These are phyloP conservation scores for Tetrahymena malaccensis DNA, from an alignment of 73 alveolate species.

Conservation along the genomic window DNA sequence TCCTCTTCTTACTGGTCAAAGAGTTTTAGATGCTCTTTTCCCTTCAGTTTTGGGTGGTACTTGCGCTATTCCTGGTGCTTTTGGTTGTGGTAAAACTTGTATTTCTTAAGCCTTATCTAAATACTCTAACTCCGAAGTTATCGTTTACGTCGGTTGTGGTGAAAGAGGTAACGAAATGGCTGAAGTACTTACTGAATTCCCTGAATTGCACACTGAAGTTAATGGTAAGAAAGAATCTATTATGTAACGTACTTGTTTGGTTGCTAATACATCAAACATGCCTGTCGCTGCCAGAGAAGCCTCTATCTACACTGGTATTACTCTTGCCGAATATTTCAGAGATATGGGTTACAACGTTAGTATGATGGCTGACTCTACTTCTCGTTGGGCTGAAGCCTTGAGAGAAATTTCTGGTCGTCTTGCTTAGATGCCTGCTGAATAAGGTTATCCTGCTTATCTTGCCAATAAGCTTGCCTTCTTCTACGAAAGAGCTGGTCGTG, in stretches of 20 bases:
- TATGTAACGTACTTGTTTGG: constrained; percentile 96
- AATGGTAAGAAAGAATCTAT: constrained; percentile 84
- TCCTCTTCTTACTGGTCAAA: constrained; percentile 85
- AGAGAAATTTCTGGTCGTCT: constrained; percentile 99
- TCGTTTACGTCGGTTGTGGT: constrained; percentile 98
- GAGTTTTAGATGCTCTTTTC: constrained; percentile 95
- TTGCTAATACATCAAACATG: constrained; percentile 98
- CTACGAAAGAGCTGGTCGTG: constrained; percentile 99
- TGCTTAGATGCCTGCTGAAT: constrained; percentile 99
- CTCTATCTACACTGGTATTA: constrained; percentile 93
- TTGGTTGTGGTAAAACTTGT: constrained; percentile 98
- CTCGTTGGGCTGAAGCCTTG: constrained; percentile 99
- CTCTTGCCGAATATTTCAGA: constrained; percentile 98
- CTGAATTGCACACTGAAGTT: constrained; percentile 79
- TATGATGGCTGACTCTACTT: constrained; percentile 99
- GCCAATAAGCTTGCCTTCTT: constrained; percentile 95
- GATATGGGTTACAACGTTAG: constrained; percentile 98
- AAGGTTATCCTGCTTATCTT: constrained; percentile 98
- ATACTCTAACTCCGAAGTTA: constrained; percentile 90
- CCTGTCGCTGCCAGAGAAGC: constrained; percentile 99
- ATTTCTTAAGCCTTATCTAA: constrained; percentile 95
- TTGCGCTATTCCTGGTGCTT: constrained; percentile 99
- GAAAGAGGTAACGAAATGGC: constrained; percentile 99
- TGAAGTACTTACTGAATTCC: constrained; percentile 97
- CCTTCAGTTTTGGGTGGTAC: constrained; percentile 97